Base-by-base conservation (phyloP, 805 yeast genomes). In the Metschnikowia koreensis region DNA sequence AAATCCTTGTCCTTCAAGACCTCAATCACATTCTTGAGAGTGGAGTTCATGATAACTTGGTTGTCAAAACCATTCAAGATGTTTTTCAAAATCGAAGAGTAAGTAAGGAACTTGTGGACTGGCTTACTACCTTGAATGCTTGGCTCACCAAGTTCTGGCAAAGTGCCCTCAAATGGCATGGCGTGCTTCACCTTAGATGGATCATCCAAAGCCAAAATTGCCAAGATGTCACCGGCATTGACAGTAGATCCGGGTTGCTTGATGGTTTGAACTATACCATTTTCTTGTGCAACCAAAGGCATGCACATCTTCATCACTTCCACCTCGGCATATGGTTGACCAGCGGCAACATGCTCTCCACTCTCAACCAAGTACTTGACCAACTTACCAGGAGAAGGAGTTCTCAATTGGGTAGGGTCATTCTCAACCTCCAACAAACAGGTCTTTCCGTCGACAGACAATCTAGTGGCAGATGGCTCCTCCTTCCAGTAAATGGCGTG, bases 271-370 rank as follows among this genome's bases (percentile, higher is more conserved):
- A 92, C 89, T 52, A 81, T 77, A 80, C 99, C 99, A 64, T 88
- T 87, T 70, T 93, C 99, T 70, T 85, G 89, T 17, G 97, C 93
- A 65, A 92, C 76, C 63, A 94, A 80, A 46, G 99, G 97, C 97
- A 94, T 94, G 73, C 92, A 91, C 99, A 94, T 94, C 74, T 94
- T 94, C 99, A 94, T 94, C 60, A 94, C 99, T 75, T 94, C 99
- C 52, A 94, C 97, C 75, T 94, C 99, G 40, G 99, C 99, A 66
- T 83, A 96, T 43, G 97, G 85, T 74, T 93, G 96, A 55, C 98
- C 98, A 54, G 94, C 84, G 47, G 71, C 73, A 62, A 94, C 81
- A 65, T 93, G 98, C 58, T 93, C 99, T 60, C 99, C 99, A 62
- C 86, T 87, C 66, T 96, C 98, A 55, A 94, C 96, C 60, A 94